These are phyloP conservation scores for Blumeria hordei DNA, from an alignment of 2,329 filamentous ascomycete species.

Conservation along the genomic window DNA sequence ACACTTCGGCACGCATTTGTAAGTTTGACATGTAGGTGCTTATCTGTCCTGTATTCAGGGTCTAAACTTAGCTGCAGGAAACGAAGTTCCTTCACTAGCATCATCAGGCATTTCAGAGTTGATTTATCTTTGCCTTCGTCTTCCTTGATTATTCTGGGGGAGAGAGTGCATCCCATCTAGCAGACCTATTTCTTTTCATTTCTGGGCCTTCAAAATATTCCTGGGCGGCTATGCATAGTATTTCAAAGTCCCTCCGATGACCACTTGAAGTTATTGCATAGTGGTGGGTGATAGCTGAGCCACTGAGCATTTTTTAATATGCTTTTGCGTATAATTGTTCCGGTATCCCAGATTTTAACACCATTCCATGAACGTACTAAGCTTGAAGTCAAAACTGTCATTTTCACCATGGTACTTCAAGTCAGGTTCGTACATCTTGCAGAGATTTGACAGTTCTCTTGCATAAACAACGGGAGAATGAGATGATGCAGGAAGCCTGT, in stretches of 20 bases:
- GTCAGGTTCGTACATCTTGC: not conserved
- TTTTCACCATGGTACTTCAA: not conserved
- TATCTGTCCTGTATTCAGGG: not conserved
- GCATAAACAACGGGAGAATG: not conserved
- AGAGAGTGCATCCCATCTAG: not conserved
- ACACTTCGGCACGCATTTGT: not conserved
- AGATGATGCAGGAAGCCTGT: not conserved
- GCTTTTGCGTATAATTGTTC: not conserved
- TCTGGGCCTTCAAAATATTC: not conserved
- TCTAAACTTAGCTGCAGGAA: not conserved
- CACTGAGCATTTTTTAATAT: not conserved
- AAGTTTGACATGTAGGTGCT: not conserved
- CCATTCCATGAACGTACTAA: not conserved
- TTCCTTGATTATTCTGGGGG: not conserved
- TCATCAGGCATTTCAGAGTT: not conserved
- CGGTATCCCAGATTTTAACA: not conserved
- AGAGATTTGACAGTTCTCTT: not conserved
- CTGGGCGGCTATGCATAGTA: not conserved
- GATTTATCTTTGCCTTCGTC: not conserved
- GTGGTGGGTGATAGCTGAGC: not conserved
- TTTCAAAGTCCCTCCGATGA: not conserved
- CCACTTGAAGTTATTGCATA: not conserved
- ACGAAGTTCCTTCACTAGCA: not conserved
- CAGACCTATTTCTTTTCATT: not conserved
- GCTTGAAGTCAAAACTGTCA: not conserved